Conservation (phyloP, 2,329 filamentous ascomycete genomes). For the Talaromyces islandicus region DNA sequence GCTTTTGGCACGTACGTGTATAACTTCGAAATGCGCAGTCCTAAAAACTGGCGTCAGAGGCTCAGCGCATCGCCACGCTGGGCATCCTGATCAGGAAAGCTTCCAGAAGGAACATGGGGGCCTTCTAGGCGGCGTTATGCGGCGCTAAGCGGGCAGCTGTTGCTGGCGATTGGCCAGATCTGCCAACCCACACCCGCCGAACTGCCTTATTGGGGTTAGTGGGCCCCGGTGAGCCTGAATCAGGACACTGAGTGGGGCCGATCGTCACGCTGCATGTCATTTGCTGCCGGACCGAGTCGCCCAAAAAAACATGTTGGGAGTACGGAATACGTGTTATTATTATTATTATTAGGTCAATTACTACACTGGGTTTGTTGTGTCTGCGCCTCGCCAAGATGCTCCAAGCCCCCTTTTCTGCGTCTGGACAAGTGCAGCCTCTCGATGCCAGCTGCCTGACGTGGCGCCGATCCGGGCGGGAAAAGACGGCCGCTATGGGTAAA, state of each 20-base stretch:
- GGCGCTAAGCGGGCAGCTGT: neutral
- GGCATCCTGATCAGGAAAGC: slow-evolving; percentile 4
- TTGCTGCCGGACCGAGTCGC: neutral
- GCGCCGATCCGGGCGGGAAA: neutral
- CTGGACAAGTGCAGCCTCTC: neutral
- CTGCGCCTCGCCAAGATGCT: neutral
- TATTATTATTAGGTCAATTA: no score
- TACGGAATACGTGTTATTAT: neutral
- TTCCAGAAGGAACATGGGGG: slow-evolving; percentile 8
- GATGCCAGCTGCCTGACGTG: neutral
- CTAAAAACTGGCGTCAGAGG: neutral
- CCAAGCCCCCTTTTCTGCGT: neutral
- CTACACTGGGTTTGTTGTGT: no score
- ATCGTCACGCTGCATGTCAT: neutral
- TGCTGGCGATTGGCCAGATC: neutral
- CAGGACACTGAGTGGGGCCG: neutral
- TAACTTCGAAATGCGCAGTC: neutral
- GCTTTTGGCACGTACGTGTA: no score
- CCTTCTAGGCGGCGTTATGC: slow-evolving; percentile 4
- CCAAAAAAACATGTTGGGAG: neutral
- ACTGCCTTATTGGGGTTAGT: neutral
- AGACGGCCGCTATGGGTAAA: neutral
- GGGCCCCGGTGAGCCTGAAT: neutral
- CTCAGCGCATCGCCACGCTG: neutral
- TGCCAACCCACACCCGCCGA: neutral